Base-by-base conservation (phyloP, 345 rosid genomes). In the Populus ilicifolia region DNA sequence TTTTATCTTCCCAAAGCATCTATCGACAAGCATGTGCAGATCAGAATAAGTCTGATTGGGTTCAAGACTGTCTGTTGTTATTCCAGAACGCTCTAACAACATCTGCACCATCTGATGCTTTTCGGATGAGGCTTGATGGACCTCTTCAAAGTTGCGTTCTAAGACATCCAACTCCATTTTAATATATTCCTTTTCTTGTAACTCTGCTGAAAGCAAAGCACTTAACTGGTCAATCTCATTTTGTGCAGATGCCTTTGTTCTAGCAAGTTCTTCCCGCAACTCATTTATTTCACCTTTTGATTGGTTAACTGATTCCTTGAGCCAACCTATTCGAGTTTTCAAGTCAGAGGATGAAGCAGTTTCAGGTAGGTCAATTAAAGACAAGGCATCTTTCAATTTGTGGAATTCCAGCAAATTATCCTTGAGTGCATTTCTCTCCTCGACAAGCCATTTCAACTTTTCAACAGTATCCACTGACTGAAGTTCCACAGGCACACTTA, bases 281-380 rank as follows among this genome's bases (percentile, higher is more conserved):
- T 79, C 21, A 69, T 80, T 83, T 77, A 87, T 79, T 79, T 88
- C 88, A 80, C 76, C 85, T 83, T 84, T 88, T 82, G 88, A 83
- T 77, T 80, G 87, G 71, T 75, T 66, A 85, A 86, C 80, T 4
- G 95, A 93, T 65, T 90, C 94, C 82, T 80, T 89, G 67, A 94
- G 87, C 97, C 97, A 89, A 79, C 73, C 70, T 76, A 90, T 73
- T 69, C 89, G 83, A 81, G 90, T 77, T 84, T 88, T 91, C 84
- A 87, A 74, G 82, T 91, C 89, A 75, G 89, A 80, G 41, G 82
- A 73, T 59, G 90, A 82, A 41, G 79, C 75, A 73, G 87, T 86
- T 78, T 90, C 90, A 0, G 95, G 96, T 56, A 91, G 46, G 83
- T 93, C 94, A 69, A 91, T 74, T 23, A 77, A 75, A 83, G 84